Base-by-base conservation (phyloP, 164 flowering plant species). In the Magnolia changhungtana region DNA sequence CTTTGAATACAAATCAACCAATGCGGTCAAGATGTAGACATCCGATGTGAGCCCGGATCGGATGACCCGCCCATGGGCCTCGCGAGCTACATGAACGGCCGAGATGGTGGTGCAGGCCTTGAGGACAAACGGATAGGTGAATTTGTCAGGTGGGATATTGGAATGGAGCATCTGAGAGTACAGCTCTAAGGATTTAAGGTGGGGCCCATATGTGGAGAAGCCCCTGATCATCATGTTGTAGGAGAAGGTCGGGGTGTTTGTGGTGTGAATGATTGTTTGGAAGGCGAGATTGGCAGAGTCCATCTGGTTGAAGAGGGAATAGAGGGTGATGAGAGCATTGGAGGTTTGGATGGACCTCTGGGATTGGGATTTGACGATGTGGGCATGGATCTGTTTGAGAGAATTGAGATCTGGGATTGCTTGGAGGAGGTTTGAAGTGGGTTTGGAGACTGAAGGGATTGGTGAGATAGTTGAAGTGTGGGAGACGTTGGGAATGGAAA, bases 221-320 rank as follows among this genome's bases (percentile, higher is more conserved):
- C 78, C 78, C 24, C 78, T 76, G 67, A 76, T 69, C 65, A 76
- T 76, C 73, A 70, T 76, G 67, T 76, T 76, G 50, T 50, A 76
- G 13, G 78, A 2, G 55, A 69, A 76, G 24, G 73, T 31, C 7
- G 27, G 65, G 20, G 59, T 58, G 67, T 31, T 61, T 2, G 55
- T 67, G 51, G 6, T 69, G 13, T 11, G 61, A 11, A 16, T 55
- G 61, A 8, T 55, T 69, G 67, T 55, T 20, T 76, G 73, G 73
- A 76, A 76, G 27, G 24, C 10, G 14, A 61, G 29, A 31, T 31
- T 49, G 4, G 78, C 78, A 69, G 24, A 76, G 29, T 69, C 73
- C 78, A 76, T 69, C 5, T 70, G 73, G 67, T 59, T 58, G 55
- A 27, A 69, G 67, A 76, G 78, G 58, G 73, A 69, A 19, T 76